These are phyloP conservation scores for Pseudopediastrum boryanum DNA, from an alignment of 139 green algal genomes.

Conservation along the genomic window DNA sequence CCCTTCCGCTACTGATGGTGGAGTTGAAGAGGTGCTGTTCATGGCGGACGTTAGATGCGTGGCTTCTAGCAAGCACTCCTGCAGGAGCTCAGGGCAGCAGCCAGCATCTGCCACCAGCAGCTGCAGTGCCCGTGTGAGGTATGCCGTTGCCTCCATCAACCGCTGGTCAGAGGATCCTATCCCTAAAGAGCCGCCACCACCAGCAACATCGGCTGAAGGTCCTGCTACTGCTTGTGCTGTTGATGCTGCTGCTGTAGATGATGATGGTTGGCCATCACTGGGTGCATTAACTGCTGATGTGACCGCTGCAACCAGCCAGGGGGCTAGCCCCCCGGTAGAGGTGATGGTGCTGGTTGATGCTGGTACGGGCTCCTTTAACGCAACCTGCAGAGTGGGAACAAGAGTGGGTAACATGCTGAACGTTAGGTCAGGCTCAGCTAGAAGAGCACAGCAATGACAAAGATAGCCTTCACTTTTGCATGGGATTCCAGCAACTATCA, in stretches of 20 bases:
- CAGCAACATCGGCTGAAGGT: background rate
- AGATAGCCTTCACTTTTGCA: no score
- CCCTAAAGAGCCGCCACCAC: background rate
- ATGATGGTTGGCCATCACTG: background rate
- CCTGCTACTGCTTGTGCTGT: background rate
- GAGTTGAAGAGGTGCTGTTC: background rate
- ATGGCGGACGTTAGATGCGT: no score
- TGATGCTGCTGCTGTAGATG: background rate
- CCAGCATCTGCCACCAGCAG: slow-evolving; percentile 3
- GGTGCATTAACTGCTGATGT: background rate
- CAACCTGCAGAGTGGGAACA: no score
- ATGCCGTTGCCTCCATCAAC: slow-evolving; percentile 7
- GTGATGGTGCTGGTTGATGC: no score
- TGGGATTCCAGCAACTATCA: no score
- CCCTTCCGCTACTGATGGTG: background rate
- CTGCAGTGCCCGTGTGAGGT: background rate
- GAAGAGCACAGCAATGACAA: no score
- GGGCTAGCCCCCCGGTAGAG: no score
- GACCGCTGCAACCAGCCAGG: background rate
- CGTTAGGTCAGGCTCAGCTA: no score
- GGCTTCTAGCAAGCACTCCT: background rate
- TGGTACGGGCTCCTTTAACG: slow-evolving; percentile 22
- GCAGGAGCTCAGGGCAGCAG: background rate
- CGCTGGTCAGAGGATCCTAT: background rate
- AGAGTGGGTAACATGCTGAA: no score